Evolutionary conservation across 495 filamentous ascomycete species (phyloP).

Genomic region (Hypoxylon crocopeplum): DNA sequence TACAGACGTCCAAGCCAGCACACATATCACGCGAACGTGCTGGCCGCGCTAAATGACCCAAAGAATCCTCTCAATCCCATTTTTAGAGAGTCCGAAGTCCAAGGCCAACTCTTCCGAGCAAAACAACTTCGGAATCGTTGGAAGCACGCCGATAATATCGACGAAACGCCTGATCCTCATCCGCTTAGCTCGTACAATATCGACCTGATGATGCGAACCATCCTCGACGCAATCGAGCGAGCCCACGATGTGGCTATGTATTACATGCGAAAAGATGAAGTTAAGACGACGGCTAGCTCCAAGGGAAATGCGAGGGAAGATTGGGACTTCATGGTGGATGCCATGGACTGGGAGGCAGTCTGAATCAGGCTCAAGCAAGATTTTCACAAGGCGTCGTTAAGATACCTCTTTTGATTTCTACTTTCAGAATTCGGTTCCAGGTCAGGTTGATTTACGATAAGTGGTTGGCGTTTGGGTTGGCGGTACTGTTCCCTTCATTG

Average conservation of each 20-base stretch:
- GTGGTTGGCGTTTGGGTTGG: conserved; percentile 15
- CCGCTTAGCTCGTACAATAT: conserved; percentile 63
- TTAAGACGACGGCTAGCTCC: conserved; percentile 4
- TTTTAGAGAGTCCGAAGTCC: conserved; percentile 57
- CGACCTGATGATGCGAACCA: conserved; percentile 56
- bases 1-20: too few relatives aligned
- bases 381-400: background rate
- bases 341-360: conserved; percentile 70
- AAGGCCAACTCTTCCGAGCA: conserved; percentile 58
- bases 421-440: too few relatives aligned
- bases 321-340: conserved; percentile 69
- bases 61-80: conserved; percentile 58
- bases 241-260: conserved; percentile 42
- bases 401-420: background rate
- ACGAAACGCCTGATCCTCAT: conserved; percentile 39
- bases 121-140: conserved; percentile 72
- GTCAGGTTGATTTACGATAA: background rate
- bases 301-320: conserved; percentile 43
- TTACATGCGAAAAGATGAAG: conserved; percentile 46
- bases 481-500: background rate
- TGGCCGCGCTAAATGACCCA: conserved; percentile 58
- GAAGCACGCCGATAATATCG: conserved; percentile 63
- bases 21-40: conserved; percentile 69
- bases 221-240: conserved; percentile 49
- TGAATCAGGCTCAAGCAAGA: conserved; percentile 28